Conservation (phyloP, 2,329 filamentous ascomycete genomes). For the Escovopsis weberi region DNA sequence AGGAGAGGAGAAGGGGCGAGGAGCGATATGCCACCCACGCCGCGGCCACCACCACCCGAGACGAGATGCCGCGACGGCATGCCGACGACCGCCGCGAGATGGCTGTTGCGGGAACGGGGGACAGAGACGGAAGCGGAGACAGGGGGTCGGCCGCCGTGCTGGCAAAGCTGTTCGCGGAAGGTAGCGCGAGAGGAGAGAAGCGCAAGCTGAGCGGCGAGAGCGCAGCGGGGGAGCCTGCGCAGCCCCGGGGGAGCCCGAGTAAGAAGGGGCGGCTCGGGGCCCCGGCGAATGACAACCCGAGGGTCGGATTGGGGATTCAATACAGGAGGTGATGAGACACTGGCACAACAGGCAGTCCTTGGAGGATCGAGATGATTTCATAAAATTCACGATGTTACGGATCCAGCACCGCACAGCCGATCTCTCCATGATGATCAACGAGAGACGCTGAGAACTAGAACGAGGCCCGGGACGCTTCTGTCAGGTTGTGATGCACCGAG, state of each 20-base stretch:
- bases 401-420: too few species aligned
- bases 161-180: conserved; percentile 33
- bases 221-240: conserved; percentile 17
- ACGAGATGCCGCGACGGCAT: conserved; percentile 54
- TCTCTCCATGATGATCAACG: too few species aligned
- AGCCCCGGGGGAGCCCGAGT: conserved; percentile 29
- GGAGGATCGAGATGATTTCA: too few species aligned
- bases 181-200: conserved; percentile 33
- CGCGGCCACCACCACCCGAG: too few species aligned
- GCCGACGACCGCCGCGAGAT: conserved; percentile 38
- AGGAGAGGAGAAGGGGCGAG: conserved; percentile 19
- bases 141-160: conserved; percentile 33
- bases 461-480: too few species aligned
- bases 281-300: conserved; percentile 21
- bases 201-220: conserved; percentile 31
- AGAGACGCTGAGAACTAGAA: too few species aligned
- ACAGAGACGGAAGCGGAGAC: conserved; percentile 29
- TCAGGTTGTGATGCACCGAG: too few species aligned
- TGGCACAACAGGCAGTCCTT: too few species aligned
- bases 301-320: conserved; percentile 39
- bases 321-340: conserved; percentile 25
- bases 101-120: conserved; percentile 26
- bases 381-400: too few species aligned
- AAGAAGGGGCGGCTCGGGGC: conserved; percentile 36
- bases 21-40: conserved; percentile 60